phyloP scores from a whole-genome alignment of 805 yeast genomes.

The Hemisphaericaspora nanyangensis region DNA sequence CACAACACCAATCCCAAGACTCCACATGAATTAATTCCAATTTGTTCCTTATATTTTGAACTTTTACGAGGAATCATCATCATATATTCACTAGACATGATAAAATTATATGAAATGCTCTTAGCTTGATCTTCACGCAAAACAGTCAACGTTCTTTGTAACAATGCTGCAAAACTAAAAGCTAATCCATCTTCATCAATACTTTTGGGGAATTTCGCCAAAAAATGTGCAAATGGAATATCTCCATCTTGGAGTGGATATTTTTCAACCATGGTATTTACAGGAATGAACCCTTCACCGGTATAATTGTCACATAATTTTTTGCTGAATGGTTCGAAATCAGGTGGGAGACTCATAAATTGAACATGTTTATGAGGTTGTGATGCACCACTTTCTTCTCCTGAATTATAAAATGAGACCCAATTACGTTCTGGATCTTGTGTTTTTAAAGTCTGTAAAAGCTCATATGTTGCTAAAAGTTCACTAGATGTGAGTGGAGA shows the following conservation, averaged over 20 bases:
- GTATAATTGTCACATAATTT: conserved; percentile 30
- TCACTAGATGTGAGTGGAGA: conserved; percentile 72
- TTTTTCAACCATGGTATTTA: conserved; percentile 21
- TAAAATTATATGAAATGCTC: conserved; percentile 71
- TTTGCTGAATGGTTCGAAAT: conserved; percentile 58
- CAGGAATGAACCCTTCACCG: conserved; percentile 49
- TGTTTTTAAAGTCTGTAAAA: conserved; percentile 48
- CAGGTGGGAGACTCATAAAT: conserved; percentile 65
- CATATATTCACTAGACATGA: conserved; percentile 80
- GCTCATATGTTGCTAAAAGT: conserved; percentile 52
- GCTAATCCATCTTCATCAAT: conserved; percentile 57
- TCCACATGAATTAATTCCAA: conserved; percentile 80
- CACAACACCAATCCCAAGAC: conserved; percentile 75
- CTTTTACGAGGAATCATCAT: conserved; percentile 78
- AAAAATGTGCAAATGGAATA: conserved; percentile 77
- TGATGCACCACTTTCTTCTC: conserved; percentile 88
- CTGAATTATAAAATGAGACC: conserved; percentile 86
- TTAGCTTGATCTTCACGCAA: conserved; percentile 47
- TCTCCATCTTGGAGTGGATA: conserved; percentile 62
- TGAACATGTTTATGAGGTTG: conserved; percentile 93
- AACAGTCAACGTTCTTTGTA: conserved; percentile 68
- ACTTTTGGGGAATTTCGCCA: conserved; percentile 54
- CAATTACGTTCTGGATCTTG: conserved; percentile 37
- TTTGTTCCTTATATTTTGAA: conserved; percentile 44
- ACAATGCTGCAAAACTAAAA: conserved; percentile 63